Evolutionary conservation across 768 basidiomycete species (phyloP).

Genomic region (Hemileccinum impolitum): DNA sequence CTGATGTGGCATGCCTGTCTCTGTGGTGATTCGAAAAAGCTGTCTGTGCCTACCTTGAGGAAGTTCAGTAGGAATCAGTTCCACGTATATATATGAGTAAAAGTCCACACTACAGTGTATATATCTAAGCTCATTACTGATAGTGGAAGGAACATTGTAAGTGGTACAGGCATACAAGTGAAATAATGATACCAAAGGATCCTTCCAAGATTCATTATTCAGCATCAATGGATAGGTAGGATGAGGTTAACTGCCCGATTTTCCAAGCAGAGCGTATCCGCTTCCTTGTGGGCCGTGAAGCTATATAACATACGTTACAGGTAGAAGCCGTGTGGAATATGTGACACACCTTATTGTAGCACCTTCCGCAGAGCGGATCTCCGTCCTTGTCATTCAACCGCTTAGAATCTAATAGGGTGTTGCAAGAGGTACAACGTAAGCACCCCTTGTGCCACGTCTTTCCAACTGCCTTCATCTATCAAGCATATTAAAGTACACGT

Average conservation of each 20-base stretch:
- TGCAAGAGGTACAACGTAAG: constrained; percentile 73
- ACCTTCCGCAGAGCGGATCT: constrained; percentile 64
- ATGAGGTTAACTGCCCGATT: constrained; percentile 38
- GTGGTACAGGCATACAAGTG: constrained; percentile 18
- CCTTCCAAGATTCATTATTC: constrained; percentile 8
- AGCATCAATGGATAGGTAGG: constrained; percentile 8
- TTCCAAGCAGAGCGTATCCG: constrained; percentile 71
- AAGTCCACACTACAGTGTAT: constrained; percentile 10
- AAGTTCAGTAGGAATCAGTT: neutral
- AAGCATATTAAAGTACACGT: constrained; percentile 3
- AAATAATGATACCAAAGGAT: constrained; percentile 19
- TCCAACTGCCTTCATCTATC: constrained; percentile 73
- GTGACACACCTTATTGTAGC: constrained; percentile 59
- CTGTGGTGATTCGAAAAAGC: too few relatives aligned
- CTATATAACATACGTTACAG: constrained; percentile 35
- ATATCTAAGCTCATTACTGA: constrained; percentile 10
- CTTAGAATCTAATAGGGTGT: constrained; percentile 64
- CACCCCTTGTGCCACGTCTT: constrained; percentile 80
- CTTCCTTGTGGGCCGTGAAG: constrained; percentile 69
- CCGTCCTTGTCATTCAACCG: constrained; percentile 75
- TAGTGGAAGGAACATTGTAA: constrained; percentile 13
- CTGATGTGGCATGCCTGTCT: too few relatives aligned
- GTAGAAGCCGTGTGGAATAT: neutral
- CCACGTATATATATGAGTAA: constrained; percentile 1
- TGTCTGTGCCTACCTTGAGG: too few relatives aligned